phyloP scores from a whole-genome alignment of 345 rosid genomes.

The Aurinia saxatilis region DNA sequence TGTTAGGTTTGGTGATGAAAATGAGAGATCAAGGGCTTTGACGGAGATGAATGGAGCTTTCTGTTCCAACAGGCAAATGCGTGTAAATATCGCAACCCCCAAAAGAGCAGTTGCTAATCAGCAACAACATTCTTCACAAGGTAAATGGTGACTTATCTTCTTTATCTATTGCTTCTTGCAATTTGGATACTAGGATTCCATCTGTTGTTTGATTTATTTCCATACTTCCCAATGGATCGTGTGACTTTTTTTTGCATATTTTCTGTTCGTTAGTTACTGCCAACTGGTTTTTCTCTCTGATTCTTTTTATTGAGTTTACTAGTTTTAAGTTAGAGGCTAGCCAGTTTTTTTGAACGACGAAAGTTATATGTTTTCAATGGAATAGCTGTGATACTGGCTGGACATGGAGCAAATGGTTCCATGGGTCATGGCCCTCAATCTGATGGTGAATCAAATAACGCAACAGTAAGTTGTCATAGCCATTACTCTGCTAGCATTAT shows the following conservation, averaged over 20 bases:
- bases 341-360: not conserved
- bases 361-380: slow-evolving; percentile 7
- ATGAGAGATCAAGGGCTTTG: slow-evolving; percentile 84
- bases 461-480: slow-evolving; percentile 63
- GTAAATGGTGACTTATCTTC: slow-evolving; percentile 30
- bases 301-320: not conserved
- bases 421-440: slow-evolving; percentile 51
- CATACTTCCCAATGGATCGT: too few species aligned
- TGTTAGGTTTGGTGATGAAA: slow-evolving; percentile 93
- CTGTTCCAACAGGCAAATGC: slow-evolving; percentile 90
- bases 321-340: not conserved
- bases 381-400: slow-evolving; percentile 75
- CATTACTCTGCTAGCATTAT: not conserved
- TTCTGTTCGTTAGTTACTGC: not conserved
- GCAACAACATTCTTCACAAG: slow-evolving; percentile 91
- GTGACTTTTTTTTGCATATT: too few species aligned
- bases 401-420: slow-evolving; percentile 63
- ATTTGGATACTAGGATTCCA: not conserved
- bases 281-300: not conserved
- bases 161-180: slow-evolving; percentile 1
- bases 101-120: slow-evolving; percentile 72
- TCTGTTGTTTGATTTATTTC: not conserved
- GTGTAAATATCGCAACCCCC: slow-evolving; percentile 86
- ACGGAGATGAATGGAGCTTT: slow-evolving; percentile 85
- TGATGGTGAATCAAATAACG: slow-evolving; percentile 64